Evolutionary conservation across 768 basidiomycete species (phyloP), one percentile per base, ranked within the genome.

Genomic region (Candolleomyces aberdarensis): DNA sequence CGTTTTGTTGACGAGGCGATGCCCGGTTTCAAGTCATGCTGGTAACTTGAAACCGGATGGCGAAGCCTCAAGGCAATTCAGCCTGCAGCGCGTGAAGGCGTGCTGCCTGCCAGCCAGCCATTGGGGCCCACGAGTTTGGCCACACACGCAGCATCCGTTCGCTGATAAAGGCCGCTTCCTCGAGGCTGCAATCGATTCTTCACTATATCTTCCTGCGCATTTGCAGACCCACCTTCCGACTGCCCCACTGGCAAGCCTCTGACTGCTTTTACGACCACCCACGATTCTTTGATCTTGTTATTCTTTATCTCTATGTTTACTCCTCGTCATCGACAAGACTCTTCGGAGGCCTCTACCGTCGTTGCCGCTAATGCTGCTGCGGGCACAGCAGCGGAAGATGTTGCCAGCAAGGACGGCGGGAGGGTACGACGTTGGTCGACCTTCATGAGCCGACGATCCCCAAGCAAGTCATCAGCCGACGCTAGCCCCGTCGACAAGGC

Each of bases 261-360:
- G 11, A 13, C 54, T 43, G 19, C 49, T 50, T 20, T 49, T 31
- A 20, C 55, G 40, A 41, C 51, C 20, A 58, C 41, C 17, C 19
- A 43, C 58, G 43, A 17, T 19, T 52, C 22, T 51, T 40, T 48
- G 20, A 29, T 20, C 40, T 40, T 22, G 19, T 41, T 50, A 36
- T 44, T 54, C 46, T 40, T 44, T 52, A 44, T 60, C 57, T 64
- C 59, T 61, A 62, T 71, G 68, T 68, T 62, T 64, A 56, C 53
- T 59, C 63, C 60, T 57, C 61, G 63, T 65, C 55, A 56, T n/a
- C 51, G 43, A 48, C 62, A 50, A n/a, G 31, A 69, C 40, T 56
- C 54, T 43, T 56, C 54, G 8, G 44, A 46, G 44, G 8, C 44
- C 36, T 31, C 52, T 22, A 56, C 54, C 40, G 54, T 56, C 32